Conservation (phyloP, 495 filamentous ascomycete genomes). For the Talaromyces nanjingensis region DNA sequence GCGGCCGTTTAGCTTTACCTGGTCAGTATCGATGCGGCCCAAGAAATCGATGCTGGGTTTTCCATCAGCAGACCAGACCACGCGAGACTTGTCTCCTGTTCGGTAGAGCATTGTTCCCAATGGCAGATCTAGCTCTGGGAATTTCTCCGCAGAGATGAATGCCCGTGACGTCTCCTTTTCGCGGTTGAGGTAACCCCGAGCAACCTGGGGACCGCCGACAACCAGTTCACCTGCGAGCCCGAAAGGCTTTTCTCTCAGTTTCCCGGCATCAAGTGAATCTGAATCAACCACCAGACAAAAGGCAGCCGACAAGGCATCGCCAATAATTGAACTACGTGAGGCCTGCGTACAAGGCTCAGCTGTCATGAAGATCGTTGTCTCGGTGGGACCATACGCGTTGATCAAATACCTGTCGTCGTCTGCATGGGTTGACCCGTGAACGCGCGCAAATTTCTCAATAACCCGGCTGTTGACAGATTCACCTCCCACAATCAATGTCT, state of each 20-base stretch:
- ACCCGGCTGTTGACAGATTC: conserved; percentile 2
- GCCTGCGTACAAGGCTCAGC: neutral
- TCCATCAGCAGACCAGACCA: conserved; percentile 9
- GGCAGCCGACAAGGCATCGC: neutral
- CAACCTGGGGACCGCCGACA: conserved; percentile 34
- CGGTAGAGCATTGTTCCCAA: conserved; percentile 22
- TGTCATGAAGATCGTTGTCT: conserved; percentile 15
- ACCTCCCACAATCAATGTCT: neutral
- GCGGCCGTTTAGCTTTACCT: conserved; percentile 44
- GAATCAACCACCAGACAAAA: neutral
- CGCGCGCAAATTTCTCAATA: neutral
- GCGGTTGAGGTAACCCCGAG: conserved; percentile 31
- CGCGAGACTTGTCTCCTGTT: conserved; percentile 36
- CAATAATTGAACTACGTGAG: neutral
- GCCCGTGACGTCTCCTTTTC: conserved; percentile 16
- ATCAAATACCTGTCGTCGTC: conserved; percentile 12
- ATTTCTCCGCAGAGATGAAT: conserved; percentile 22
- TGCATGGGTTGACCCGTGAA: neutral
- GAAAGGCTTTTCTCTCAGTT: conserved; percentile 25
- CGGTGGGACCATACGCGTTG: conserved; percentile 30
- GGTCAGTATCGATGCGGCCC: conserved; percentile 36
- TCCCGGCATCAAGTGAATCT: conserved; percentile 14
- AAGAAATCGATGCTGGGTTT: conserved; percentile 20
- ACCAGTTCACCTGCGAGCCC: conserved; percentile 36
- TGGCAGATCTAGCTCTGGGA: neutral